A percentile compares a stretch with the other conserved stretches of the same genome.
phyloP scores from a whole-genome alignment of 1,139 yeast species.

The Saccharomyces hybrid region DNA sequence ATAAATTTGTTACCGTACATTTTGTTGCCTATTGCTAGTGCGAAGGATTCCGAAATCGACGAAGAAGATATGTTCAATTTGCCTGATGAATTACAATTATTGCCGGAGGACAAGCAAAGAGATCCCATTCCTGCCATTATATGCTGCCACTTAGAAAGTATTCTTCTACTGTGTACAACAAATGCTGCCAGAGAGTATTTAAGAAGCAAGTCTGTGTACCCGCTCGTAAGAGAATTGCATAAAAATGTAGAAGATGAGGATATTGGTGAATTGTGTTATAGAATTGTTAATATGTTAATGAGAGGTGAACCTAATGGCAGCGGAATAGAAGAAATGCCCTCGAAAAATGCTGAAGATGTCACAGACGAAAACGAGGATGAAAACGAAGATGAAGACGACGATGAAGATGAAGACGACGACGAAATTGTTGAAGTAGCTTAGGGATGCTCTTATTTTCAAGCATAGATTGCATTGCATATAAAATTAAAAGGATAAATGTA shows the following conservation, averaged over 20 bases:
- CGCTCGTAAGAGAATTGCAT: constrained; percentile 78
- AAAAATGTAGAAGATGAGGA: constrained; percentile 60
- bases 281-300: constrained; percentile 79
- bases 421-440: constrained; percentile 33
- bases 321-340: constrained; percentile 47
- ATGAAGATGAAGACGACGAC: constrained; percentile 7
- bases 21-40: constrained; percentile 75
- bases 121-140: constrained; percentile 65
- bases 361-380: constrained; percentile 6
- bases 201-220: constrained; percentile 74
- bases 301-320: constrained; percentile 70
- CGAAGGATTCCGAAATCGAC: constrained; percentile 57
- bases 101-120: constrained; percentile 68
- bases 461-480: neutral
- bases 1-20: constrained; percentile 77
- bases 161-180: constrained; percentile 72
- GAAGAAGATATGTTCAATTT: constrained; percentile 82
- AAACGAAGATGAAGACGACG: too few relatives aligned
- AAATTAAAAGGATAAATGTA: neutral
- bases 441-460: neutral
- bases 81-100: constrained; percentile 81
- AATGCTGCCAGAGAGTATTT: constrained; percentile 62
- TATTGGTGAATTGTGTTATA: constrained; percentile 61
- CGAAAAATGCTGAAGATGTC: constrained; percentile 34
- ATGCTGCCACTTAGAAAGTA: constrained; percentile 30